Evolutionary conservation across 768 basidiomycete genomes (phyloP).

Genomic region (Strobilomyces echinocephalus): DNA sequence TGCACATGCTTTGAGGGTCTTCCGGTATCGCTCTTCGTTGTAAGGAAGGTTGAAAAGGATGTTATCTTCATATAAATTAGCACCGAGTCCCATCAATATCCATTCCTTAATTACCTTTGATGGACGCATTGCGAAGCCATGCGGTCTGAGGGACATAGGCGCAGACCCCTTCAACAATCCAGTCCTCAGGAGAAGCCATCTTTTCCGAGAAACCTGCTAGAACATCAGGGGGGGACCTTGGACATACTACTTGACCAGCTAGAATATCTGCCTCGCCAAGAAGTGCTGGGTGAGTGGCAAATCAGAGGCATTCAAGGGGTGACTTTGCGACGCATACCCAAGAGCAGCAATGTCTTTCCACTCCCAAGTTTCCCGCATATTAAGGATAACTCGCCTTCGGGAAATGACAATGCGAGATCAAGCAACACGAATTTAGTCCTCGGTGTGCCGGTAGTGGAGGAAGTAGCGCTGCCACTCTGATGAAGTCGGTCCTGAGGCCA

Average conservation of each 20-base stretch:
- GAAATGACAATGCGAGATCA: constrained; percentile 77
- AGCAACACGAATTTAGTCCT: constrained; percentile 73
- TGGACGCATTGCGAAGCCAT: constrained; percentile 71
- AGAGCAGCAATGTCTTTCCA: constrained; percentile 82
- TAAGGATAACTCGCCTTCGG: constrained; percentile 70
- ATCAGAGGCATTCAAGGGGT: constrained; percentile 5
- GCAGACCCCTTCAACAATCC: constrained; percentile 74
- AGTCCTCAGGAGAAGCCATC: constrained; percentile 48
- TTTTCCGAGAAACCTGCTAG: constrained; percentile 55
- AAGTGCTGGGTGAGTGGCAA: constrained; percentile 43
- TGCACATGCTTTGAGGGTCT: constrained; percentile 74
- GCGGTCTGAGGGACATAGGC: constrained; percentile 78
- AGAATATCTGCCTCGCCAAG: constrained; percentile 59
- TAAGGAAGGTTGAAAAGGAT: constrained; percentile 79
- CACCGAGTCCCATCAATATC: constrained; percentile 35
- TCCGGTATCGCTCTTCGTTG: constrained; percentile 66
- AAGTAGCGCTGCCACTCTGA: constrained; percentile 39
- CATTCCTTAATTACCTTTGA: constrained; percentile 19
- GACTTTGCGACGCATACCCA: constrained; percentile 37
- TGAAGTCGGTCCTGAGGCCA: constrained; percentile 77
- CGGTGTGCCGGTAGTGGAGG: constrained; percentile 67
- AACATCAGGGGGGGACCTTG: constrained; percentile 78
- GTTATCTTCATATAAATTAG: constrained; percentile 41
- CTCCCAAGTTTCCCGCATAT: constrained; percentile 88
- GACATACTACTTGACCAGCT: constrained; percentile 75